phyloP scores from a whole-genome alignment of 2,329 filamentous ascomycete species.

The Cryphonectria carpinicola region DNA sequence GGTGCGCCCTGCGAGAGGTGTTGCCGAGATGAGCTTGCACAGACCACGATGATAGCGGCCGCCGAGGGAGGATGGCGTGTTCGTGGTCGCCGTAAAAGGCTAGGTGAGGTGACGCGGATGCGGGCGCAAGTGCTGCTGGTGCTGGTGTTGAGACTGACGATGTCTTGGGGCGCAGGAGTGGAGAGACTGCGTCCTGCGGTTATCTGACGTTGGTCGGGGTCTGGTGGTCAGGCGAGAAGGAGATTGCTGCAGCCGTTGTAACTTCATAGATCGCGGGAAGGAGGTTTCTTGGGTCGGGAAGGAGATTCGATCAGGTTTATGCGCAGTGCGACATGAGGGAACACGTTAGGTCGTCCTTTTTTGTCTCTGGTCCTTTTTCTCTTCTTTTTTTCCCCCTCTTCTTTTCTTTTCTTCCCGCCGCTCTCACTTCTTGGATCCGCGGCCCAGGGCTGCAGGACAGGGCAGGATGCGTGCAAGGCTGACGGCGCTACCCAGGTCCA shows the following conservation, averaged over 20 bases:
- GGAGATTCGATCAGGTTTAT: background rate
- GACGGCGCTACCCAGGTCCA: background rate
- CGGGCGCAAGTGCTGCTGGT: background rate
- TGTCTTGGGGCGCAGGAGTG: conserved; percentile 25
- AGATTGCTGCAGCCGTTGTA: conserved; percentile 20
- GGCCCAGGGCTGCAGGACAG: background rate
- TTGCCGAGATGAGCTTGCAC: conserved; percentile 19
- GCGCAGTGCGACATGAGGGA: conserved; percentile 12
- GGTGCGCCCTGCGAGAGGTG: background rate
- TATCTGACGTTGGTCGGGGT: background rate
- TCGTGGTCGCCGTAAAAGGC: conserved; percentile 13
- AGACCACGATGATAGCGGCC: conserved; percentile 20
- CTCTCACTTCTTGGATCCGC: background rate
- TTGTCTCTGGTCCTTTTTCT: background rate
- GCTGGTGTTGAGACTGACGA: conserved; percentile 3
- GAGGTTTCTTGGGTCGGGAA: background rate
- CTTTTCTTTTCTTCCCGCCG: background rate
- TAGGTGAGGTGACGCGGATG: conserved; percentile 6
- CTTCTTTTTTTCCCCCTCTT: background rate
- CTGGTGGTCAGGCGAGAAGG: conserved; percentile 5
- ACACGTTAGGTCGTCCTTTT: background rate
- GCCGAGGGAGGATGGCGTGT: conserved; percentile 14
- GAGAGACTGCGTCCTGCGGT: conserved; percentile 18
- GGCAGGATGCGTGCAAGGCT: background rate
- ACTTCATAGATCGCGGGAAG: conserved; percentile 17